These are phyloP conservation scores for Limonomyces culmigenus DNA, from an alignment of 1,284 basidiomycete genomes.

Conservation along the genomic window DNA sequence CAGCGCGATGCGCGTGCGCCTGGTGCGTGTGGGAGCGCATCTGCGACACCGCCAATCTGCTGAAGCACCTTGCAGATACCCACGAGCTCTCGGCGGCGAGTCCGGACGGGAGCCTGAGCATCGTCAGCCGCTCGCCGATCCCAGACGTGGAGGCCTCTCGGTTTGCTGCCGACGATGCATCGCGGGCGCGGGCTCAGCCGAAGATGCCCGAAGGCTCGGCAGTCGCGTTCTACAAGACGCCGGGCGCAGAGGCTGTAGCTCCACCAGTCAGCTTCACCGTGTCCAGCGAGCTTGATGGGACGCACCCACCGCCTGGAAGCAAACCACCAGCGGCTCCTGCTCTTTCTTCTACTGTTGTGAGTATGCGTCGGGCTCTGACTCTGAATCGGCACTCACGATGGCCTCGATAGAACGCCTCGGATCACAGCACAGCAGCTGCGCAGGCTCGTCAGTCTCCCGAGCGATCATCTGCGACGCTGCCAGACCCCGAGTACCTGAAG, in stretches of 20 bases:
- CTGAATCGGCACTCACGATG: no score
- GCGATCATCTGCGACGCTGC: background rate
- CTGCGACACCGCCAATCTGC: no score
- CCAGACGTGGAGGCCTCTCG: constrained; percentile 19
- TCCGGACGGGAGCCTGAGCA: constrained; percentile 17
- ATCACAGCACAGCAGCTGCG: background rate
- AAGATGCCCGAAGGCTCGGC: constrained; percentile 51
- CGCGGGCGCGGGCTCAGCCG: constrained; percentile 21
- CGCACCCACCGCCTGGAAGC: no score
- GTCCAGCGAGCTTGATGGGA: constrained; percentile 61
- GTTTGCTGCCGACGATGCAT: background rate
- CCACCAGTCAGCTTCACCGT: constrained; percentile 53
- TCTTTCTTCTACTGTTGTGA: no score
- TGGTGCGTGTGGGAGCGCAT: no score
- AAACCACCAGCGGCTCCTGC: no score
- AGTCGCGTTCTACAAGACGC: constrained; percentile 56
- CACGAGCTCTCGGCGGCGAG: constrained; percentile 4
- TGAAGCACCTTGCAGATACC: no score
- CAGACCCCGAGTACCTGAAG: constrained; percentile 17
- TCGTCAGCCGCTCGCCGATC: constrained; percentile 43
- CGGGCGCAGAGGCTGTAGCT: constrained; percentile 26
- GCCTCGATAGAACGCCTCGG: no score
- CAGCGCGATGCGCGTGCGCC: no score
- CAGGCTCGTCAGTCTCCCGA: background rate
- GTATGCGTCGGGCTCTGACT: no score